A percentile compares a stretch with the other conserved stretches of the same genome.
Evolutionary conservation across 2,329 filamentous ascomycete genomes (phyloP).

Genomic region (Ampelomyces quisqualis): DNA sequence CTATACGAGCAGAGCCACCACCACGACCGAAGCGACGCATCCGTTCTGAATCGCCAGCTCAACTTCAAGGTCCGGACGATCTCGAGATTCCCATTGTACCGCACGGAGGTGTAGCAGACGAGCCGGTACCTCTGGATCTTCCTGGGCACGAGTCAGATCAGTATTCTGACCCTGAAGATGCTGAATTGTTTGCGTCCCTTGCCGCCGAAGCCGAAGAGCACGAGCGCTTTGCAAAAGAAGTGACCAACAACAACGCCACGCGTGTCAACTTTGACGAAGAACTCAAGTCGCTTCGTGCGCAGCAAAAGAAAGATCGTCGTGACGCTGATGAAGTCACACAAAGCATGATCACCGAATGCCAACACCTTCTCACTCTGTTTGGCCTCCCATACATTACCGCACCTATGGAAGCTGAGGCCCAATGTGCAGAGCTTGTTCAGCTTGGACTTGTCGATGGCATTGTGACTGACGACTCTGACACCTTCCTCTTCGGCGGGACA

Average conservation of each 20-base stretch:
- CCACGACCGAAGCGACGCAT: conserved; percentile 14
- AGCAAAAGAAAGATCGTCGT: conserved; percentile 93
- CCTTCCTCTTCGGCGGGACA: conserved; percentile 93
- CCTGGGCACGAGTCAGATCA: conserved; percentile 38
- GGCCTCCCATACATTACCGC: conserved; percentile 95
- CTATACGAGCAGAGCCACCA: conserved; percentile 17
- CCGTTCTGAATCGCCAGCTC: conserved; percentile 22
- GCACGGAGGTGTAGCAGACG: conserved; percentile 34
- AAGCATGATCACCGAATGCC: conserved; percentile 93
- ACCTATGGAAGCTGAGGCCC: conserved; percentile 98
- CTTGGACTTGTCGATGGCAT: conserved; percentile 94
- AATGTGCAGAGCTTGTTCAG: conserved; percentile 86
- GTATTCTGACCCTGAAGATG: conserved; percentile 84
- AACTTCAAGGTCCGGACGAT: conserved; percentile 29
- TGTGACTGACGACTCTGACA: conserved; percentile 95
- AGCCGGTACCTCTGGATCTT: conserved; percentile 27
- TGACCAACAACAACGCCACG: conserved; percentile 72
- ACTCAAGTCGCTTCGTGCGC: conserved; percentile 79
- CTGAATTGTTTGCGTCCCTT: conserved; percentile 81
- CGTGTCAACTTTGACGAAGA: conserved; percentile 82
- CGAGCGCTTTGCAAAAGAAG: conserved; percentile 81
- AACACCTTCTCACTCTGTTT: conserved; percentile 84
- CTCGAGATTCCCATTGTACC: conserved; percentile 35
- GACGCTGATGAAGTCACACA: conserved; percentile 97
- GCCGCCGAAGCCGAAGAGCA: conserved; percentile 92